Conservation (phyloP, 2,329 filamentous ascomycete genomes). For the Pestalotiopsis fici region DNA sequence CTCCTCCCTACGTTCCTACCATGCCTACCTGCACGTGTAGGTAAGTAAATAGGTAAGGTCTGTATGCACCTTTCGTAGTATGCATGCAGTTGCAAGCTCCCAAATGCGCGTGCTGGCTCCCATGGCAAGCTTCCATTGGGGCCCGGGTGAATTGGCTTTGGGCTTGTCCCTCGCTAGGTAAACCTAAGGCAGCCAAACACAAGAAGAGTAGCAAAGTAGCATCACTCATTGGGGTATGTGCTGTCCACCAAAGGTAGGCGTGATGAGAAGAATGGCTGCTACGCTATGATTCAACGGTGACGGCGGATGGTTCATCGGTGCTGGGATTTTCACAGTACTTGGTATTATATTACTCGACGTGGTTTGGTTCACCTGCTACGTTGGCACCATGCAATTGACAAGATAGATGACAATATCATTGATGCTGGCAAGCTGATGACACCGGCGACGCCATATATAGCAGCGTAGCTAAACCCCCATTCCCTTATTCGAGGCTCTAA, state of each 20-base stretch:
- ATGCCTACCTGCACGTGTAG: not conserved
- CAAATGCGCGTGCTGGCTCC: not conserved
- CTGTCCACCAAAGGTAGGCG: not conserved
- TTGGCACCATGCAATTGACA: not conserved
- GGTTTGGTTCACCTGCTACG: not conserved
- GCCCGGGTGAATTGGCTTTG: constrained; percentile 4
- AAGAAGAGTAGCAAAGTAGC: not conserved
- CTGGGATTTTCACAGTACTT: not conserved
- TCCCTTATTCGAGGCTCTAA: not conserved
- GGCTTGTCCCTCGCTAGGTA: not conserved
- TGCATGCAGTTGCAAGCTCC: not conserved
- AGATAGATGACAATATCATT: not conserved
- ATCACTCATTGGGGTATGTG: not conserved
- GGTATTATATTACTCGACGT: not conserved
- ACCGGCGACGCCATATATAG: not conserved
- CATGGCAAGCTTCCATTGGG: constrained; percentile 4
- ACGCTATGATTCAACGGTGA: not conserved
- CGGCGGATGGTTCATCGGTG: not conserved
- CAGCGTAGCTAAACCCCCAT: not conserved
- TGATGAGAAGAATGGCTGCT: not conserved
- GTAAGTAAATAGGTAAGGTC: not conserved
- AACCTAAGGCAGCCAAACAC: not conserved
- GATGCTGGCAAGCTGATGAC: not conserved
- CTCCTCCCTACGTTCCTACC: not conserved
- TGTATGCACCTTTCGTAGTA: not conserved